Evolutionary conservation across 1,284 basidiomycete species (phyloP).

Genomic region (Ganoderma meredithae): DNA sequence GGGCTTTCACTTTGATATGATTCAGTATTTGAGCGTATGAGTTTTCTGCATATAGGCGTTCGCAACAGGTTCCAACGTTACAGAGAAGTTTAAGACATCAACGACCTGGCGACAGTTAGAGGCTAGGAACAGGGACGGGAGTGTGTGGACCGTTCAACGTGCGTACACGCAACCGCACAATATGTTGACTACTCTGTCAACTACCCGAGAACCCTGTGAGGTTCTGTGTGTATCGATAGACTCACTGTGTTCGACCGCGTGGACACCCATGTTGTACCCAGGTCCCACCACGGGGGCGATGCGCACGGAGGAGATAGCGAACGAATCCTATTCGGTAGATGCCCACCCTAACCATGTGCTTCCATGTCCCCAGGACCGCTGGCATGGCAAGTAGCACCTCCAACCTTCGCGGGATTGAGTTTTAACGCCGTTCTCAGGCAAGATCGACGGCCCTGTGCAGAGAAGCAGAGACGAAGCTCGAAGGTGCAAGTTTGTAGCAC

Average conservation of each 20-base stretch:
- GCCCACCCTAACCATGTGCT: not conserved
- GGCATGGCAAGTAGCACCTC: not conserved
- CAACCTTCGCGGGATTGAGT: not conserved
- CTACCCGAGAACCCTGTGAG: not conserved
- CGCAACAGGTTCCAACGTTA: too few species aligned
- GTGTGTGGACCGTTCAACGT: too few species aligned
- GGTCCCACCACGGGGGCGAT: too few species aligned
- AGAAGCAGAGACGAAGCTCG: not conserved
- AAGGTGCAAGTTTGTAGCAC: not conserved
- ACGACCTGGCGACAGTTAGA: too few species aligned
- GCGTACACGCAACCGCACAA: too few species aligned
- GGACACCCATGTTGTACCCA: not conserved
- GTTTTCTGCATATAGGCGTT: too few species aligned
- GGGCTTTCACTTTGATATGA: too few species aligned
- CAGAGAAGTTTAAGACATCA: too few species aligned
- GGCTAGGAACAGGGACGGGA: too few species aligned
- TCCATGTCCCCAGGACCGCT: not conserved
- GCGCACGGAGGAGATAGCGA: not conserved
- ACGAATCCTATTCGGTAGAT: not conserved
- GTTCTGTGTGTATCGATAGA: not conserved
- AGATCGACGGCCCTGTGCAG: not conserved
- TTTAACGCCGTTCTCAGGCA: not conserved
- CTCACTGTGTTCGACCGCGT: not conserved
- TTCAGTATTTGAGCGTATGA: too few species aligned
- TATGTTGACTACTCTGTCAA: not conserved